A percentile compares a stretch with the other conserved stretches of the same genome.
Evolutionary conservation across 1,284 basidiomycete species (phyloP).

Genomic region (Tranzscheliella williamsii): DNA sequence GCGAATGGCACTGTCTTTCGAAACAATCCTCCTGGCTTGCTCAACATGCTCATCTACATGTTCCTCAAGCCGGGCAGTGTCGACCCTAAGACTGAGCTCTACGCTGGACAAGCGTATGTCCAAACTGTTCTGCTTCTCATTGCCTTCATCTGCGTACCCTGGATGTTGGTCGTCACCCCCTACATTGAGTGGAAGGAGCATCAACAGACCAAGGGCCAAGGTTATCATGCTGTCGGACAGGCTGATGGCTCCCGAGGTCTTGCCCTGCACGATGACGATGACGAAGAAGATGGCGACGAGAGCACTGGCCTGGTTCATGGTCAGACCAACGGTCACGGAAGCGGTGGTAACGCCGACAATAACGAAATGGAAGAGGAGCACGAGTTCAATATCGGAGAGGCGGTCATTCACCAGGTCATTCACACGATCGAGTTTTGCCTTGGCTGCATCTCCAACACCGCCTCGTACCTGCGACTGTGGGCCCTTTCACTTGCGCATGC

Average conservation of each 20-base stretch:
- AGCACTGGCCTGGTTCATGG: slow-evolving; percentile 57
- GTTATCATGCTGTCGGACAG: slow-evolving; percentile 70
- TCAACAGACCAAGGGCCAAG: slow-evolving; percentile 78
- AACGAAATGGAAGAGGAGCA: slow-evolving; percentile 68
- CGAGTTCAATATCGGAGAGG: slow-evolving; percentile 81
- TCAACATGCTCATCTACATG: slow-evolving; percentile 64
- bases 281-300: slow-evolving; percentile 64
- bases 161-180: slow-evolving; percentile 92
- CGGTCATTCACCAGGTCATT: slow-evolving; percentile 94
- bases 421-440: slow-evolving; percentile 81
- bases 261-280: slow-evolving; percentile 32
- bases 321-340: slow-evolving; percentile 70
- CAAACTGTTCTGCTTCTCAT: slow-evolving; percentile 80
- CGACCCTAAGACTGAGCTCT: slow-evolving; percentile 74
- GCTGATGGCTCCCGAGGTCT: slow-evolving; percentile 37
- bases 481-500: slow-evolving; percentile 96
- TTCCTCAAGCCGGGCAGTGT: slow-evolving; percentile 64
- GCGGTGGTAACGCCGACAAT: slow-evolving; percentile 76
- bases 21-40: slow-evolving; percentile 77
- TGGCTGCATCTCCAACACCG: slow-evolving; percentile 97
- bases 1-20: slow-evolving; percentile 63
- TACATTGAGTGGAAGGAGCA: slow-evolving; percentile 90
- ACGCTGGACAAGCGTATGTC: slow-evolving; percentile 82
- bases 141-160: slow-evolving; percentile 88
- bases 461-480: slow-evolving; percentile 98